Evolutionary conservation across 1,284 basidiomycete genomes (phyloP).

Genomic region (Malassezia globosa): DNA sequence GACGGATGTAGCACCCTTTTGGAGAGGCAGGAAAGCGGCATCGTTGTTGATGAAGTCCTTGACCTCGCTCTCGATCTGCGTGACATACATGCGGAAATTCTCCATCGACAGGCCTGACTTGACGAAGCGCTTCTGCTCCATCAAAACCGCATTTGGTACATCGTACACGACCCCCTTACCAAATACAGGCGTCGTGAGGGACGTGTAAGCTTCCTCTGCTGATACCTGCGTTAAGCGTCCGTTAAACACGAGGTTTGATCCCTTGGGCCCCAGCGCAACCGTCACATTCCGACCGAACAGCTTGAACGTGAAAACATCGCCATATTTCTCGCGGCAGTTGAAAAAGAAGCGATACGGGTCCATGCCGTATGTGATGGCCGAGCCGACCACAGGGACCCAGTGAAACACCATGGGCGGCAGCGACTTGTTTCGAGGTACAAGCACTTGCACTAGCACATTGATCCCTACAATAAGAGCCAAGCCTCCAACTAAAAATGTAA

Average conservation of each 20-base stretch:
- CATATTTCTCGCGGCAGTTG: conserved; percentile 63
- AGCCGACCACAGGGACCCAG: conserved; percentile 64
- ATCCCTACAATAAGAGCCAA: conserved; percentile 49
- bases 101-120: conserved; percentile 77
- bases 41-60: conserved; percentile 43
- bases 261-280: conserved; percentile 79
- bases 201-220: conserved; percentile 88
- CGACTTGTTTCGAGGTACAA: conserved; percentile 26
- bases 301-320: conserved; percentile 66
- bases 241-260: conserved; percentile 87
- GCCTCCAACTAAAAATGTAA: neutral
- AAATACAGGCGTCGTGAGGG: conserved; percentile 53
- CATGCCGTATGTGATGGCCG: conserved; percentile 62
- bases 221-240: conserved; percentile 84
- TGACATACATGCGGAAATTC: conserved; percentile 79
- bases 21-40: conserved; percentile 55
- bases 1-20: conserved; percentile 17
- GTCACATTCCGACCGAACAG: conserved; percentile 80
- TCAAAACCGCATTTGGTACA: conserved; percentile 86
- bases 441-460: conserved; percentile 53
- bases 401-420: conserved; percentile 69
- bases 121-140: conserved; percentile 96
- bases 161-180: conserved; percentile 97
- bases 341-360: conserved; percentile 69
- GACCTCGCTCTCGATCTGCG: conserved; percentile 63